Conservation (phyloP, 345 rosid genomes). For the Melastoma malabathricum region DNA sequence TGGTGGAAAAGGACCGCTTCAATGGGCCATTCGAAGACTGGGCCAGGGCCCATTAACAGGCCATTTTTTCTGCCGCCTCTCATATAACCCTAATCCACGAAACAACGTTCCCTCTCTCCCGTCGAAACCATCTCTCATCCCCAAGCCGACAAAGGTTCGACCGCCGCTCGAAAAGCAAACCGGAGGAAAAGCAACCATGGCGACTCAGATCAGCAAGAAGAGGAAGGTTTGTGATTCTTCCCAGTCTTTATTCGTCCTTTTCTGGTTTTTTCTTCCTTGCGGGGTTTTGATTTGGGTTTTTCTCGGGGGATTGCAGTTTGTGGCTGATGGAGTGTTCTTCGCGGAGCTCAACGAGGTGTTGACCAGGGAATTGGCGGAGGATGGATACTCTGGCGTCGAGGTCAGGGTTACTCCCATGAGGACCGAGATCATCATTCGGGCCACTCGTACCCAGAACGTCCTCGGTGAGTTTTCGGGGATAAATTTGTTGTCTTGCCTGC, state of each 20-base stretch:
- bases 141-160: no score
- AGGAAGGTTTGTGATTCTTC: conserved; percentile 28
- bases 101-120: no score
- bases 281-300: no score
- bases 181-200: conserved; percentile 21
- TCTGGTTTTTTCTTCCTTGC: not conserved
- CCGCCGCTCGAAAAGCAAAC: not conserved
- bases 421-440: conserved; percentile 70
- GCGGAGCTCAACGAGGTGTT: conserved; percentile 67
- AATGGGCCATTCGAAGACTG: no score
- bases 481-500: no score
- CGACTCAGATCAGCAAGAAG: conserved; percentile 74
- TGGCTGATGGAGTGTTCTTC: conserved; percentile 68
- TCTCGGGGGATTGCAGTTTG: conserved; percentile 28
- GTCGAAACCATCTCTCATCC: no score
- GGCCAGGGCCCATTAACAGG: no score
- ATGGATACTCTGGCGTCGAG: conserved; percentile 84
- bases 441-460: conserved; percentile 79
- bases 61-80: no score
- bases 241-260: not conserved
- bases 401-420: conserved; percentile 77
- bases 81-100: no score
- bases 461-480: conserved; percentile 29
- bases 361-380: conserved; percentile 71
- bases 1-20: no score